Evolutionary conservation across 306 rosid genomes (phyloP).

Genomic region (Canavalia ensiformis): DNA sequence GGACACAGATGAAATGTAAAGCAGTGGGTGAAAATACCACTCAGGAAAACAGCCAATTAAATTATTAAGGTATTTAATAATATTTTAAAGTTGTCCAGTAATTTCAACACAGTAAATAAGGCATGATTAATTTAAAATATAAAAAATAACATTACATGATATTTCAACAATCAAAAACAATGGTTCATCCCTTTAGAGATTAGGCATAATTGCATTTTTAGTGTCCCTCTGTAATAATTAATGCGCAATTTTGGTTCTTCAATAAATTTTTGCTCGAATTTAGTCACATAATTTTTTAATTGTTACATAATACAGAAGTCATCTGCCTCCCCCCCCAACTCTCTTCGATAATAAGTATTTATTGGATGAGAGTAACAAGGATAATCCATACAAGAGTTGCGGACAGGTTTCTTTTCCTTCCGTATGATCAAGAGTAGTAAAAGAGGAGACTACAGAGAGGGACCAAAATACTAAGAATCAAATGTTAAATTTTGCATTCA

Average conservation of each 20-base stretch:
- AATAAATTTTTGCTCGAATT: neutral
- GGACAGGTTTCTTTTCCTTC: neutral
- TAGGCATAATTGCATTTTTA: neutral
- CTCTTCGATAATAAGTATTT: too few relatives aligned
- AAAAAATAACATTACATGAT: neutral
- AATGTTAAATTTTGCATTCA: neutral
- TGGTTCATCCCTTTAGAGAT: neutral
- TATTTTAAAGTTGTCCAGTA: neutral
- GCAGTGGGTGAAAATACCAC: neutral
- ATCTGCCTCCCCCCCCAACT: neutral
- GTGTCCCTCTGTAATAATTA: neutral
- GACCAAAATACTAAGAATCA: neutral
- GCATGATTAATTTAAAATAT: neutral
- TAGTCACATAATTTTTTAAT: neutral
- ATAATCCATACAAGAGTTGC: neutral
- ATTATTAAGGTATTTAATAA: neutral
- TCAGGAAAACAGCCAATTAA: neutral
- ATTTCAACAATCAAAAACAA: conserved; percentile 1
- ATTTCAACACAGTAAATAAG: neutral
- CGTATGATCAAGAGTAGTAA: neutral
- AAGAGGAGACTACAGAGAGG: neutral
- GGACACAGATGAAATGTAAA: neutral
- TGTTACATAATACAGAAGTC: neutral
- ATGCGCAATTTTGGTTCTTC: neutral
- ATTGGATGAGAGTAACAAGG: too few relatives aligned